These are phyloP conservation scores for Verticillium alfalfae DNA, from an alignment of 2,329 filamentous ascomycete genomes.

Conservation along the genomic window DNA sequence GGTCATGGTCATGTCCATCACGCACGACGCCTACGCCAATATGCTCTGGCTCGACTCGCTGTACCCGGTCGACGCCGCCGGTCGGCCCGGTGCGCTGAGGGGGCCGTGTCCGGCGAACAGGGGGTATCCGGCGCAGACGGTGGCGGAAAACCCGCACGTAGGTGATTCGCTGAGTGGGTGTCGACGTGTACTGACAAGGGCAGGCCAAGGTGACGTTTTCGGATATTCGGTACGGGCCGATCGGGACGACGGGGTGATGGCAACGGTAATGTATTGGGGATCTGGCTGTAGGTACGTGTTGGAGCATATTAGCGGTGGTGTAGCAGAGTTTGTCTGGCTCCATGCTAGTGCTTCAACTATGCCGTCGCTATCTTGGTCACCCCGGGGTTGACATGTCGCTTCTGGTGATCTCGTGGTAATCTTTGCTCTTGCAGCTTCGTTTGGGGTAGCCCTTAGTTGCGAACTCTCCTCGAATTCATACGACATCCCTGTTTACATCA, in stretches of 20 bases:
- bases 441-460: no score
- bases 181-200: background rate
- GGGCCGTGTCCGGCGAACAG: conserved; percentile 1
- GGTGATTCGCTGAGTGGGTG: background rate
- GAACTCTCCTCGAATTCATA: no score
- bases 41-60: conserved; percentile 7
- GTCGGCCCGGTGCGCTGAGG: background rate
- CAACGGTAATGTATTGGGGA: no score
- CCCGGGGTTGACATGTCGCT: no score
- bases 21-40: conserved; percentile 4
- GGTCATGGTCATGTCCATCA: conserved; percentile 8
- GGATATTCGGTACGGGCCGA: conserved; percentile 41
- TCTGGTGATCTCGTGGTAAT: no score
- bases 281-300: no score
- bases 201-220: conserved; percentile 35
- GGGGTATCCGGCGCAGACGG: background rate
- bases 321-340: no score
- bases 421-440: no score
- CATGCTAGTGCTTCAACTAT: no score
- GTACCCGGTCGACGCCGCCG: background rate
- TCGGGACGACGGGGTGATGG: conserved; percentile 29
- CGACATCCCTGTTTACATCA: no score
- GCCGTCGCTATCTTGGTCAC: no score
- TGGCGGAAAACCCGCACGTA: background rate
- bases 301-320: no score